Conservation (phyloP, 805 yeast species). For the Candida boidinii region DNA sequence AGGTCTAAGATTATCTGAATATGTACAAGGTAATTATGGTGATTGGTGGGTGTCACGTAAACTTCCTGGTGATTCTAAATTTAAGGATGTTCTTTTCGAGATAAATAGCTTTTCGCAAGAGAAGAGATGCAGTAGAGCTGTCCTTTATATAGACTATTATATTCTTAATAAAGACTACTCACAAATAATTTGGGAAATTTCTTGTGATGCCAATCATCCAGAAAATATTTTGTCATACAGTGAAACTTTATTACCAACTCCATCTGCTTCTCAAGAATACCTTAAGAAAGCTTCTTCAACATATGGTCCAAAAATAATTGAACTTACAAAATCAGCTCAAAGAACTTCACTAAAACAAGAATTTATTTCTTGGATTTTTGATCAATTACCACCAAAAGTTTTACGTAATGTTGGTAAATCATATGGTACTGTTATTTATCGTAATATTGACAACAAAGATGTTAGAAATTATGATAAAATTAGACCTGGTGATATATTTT, state of each 20-base stretch:
- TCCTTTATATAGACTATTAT: slow-evolving; percentile 56
- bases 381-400: slow-evolving; percentile 24
- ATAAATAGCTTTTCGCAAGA: slow-evolving; percentile 46
- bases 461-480: slow-evolving; percentile 52
- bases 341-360: slow-evolving; percentile 23
- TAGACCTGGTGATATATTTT: slow-evolving; percentile 77
- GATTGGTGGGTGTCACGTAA: slow-evolving; percentile 64
- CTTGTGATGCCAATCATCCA: slow-evolving; percentile 49
- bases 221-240: slow-evolving; percentile 34
- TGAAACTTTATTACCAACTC: slow-evolving; percentile 26
- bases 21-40: slow-evolving; percentile 8
- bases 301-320: slow-evolving; percentile 44
- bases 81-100: slow-evolving; percentile 49
- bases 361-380: slow-evolving; percentile 28
- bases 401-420: slow-evolving; percentile 54
- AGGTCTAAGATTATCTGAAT: slow-evolving; percentile 10
- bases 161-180: slow-evolving; percentile 67
- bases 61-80: slow-evolving; percentile 44
- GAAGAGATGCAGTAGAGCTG: slow-evolving; percentile 48
- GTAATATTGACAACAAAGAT: slow-evolving; percentile 40
- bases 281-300: slow-evolving; percentile 40
- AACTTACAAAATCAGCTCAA: slow-evolving; percentile 30
- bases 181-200: slow-evolving; percentile 50
- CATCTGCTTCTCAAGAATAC: slow-evolving; percentile 27
- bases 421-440: slow-evolving; percentile 66